Evolutionary conservation across 495 filamentous ascomycete species (phyloP).

Genomic region (Bombardia bombarda): DNA sequence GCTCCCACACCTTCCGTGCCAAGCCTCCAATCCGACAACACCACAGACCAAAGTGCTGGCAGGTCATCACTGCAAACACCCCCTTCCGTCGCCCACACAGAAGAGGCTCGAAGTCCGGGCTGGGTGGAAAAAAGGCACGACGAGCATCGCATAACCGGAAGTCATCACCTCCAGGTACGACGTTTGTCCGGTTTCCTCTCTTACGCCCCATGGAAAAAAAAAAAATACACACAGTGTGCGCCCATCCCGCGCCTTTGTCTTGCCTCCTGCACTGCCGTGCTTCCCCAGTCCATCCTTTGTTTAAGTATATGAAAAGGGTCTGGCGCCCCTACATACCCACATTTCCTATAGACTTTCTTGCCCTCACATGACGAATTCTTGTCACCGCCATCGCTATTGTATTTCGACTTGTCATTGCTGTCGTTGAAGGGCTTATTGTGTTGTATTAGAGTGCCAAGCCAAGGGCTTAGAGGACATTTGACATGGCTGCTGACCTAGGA

Average conservation of each 20-base stretch:
- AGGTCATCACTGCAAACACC: slow-evolving; percentile 8
- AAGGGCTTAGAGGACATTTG: background rate
- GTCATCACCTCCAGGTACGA: slow-evolving; percentile 16
- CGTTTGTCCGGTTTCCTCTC: background rate
- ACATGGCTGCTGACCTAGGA: slow-evolving; percentile 21
- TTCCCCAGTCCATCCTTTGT: background rate
- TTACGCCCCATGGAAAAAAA: too few species aligned
- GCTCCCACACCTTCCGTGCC: slow-evolving; percentile 5
- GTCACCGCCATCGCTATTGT: background rate
- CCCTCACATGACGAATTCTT: background rate
- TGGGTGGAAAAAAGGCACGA: too few species aligned
- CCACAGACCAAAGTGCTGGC: background rate
- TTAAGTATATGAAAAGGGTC: background rate
- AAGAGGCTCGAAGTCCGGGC: too few species aligned
- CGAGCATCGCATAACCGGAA: slow-evolving; percentile 10
- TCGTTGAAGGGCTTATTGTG: background rate
- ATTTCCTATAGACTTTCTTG: background rate
- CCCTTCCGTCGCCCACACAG: slow-evolving; percentile 6
- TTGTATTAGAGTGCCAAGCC: background rate
- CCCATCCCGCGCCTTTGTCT: too few species aligned
- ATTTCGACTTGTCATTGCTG: background rate
- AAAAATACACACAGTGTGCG: too few species aligned
- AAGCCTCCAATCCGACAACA: slow-evolving; percentile 8
- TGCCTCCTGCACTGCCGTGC: slow-evolving; percentile 3
- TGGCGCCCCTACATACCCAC: background rate